phyloP scores from a whole-genome alignment of 495 filamentous ascomycete genomes.

The Monascus purpureus region DNA sequence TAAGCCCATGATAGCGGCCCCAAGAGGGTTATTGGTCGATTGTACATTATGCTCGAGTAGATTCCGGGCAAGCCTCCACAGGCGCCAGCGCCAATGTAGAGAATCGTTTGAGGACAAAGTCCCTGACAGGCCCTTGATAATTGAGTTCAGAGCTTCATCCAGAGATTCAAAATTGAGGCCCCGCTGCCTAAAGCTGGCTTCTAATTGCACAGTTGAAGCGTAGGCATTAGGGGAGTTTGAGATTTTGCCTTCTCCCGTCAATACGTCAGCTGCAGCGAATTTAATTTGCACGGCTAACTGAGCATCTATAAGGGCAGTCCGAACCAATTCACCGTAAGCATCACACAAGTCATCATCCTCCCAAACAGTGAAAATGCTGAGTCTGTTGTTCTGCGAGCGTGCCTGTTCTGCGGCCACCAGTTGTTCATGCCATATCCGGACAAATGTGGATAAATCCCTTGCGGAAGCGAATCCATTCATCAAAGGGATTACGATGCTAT shows the following conservation, averaged over 20 bases:
- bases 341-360: conserved; percentile 45
- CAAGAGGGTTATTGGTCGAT: conserved; percentile 8
- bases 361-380: conserved; percentile 37
- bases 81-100: conserved; percentile 33
- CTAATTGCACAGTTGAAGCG: conserved; percentile 23
- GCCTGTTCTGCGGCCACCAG: conserved; percentile 34
- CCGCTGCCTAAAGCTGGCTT: conserved; percentile 22
- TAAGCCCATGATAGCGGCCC: conserved; percentile 7
- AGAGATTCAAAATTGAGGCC: conserved; percentile 10
- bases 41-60: conserved; percentile 18
- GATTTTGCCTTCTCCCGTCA: conserved; percentile 13
- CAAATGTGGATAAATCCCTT: conserved; percentile 51
- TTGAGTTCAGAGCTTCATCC: conserved; percentile 10
- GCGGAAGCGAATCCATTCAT: conserved; percentile 48
- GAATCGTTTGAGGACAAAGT: conserved; percentile 22
- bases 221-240: conserved; percentile 18
- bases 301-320: conserved; percentile 17
- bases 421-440: conserved; percentile 51
- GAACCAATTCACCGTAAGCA: conserved; percentile 22
- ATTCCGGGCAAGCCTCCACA: conserved; percentile 29
- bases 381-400: conserved; percentile 13
- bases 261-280: conserved; percentile 15
- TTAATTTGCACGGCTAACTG: conserved; percentile 21
- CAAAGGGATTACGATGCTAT: conserved; percentile 39
- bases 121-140: conserved; percentile 15